A percentile compares a stretch with the other conserved stretches of the same genome.
These are phyloP conservation scores for Pestalotiopsis sp. DNA, from an alignment of 2,329 filamentous ascomycete genomes.

Conservation along the genomic window DNA sequence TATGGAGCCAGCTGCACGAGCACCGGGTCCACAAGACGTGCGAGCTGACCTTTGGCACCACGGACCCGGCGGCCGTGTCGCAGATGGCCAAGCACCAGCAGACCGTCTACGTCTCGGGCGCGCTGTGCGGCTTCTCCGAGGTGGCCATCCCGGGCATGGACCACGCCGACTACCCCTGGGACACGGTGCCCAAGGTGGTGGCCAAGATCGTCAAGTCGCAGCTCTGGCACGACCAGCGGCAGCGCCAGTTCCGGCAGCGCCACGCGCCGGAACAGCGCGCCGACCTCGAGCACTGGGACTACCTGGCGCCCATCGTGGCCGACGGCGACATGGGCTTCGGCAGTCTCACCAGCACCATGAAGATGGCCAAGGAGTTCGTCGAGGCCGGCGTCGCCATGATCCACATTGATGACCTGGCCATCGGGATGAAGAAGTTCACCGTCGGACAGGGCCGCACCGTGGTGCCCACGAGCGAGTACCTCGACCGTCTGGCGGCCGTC, in stretches of 20 bases:
- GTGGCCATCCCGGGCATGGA: constrained; percentile 40
- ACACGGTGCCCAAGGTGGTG: constrained; percentile 43
- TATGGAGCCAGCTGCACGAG: constrained; percentile 36
- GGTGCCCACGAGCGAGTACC: constrained; percentile 41
- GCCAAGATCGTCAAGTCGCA: constrained; percentile 42
- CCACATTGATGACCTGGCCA: constrained; percentile 44
- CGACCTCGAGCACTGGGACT: constrained; percentile 39
- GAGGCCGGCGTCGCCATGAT: constrained; percentile 45
- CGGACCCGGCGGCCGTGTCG: constrained; percentile 35
- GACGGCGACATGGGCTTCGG: constrained; percentile 47
- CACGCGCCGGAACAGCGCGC: constrained; percentile 31
- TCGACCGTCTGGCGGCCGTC: constrained; percentile 35
- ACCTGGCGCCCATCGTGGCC: constrained; percentile 41
- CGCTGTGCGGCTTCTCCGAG: constrained; percentile 40
- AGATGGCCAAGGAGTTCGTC: constrained; percentile 43
- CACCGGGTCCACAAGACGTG: constrained; percentile 35
- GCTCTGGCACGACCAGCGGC: constrained; percentile 42
- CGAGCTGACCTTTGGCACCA: constrained; percentile 41
- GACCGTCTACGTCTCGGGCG: constrained; percentile 43
- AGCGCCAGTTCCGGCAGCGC: constrained; percentile 38
- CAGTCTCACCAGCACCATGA: constrained; percentile 39
- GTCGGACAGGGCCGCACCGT: constrained; percentile 41
- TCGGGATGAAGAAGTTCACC: constrained; percentile 46
- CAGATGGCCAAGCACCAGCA: constrained; percentile 40
- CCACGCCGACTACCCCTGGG: constrained; percentile 44